These are phyloP conservation scores for Sesbania bispinosa DNA, from an alignment of 306 rosid species.

Conservation along the genomic window DNA sequence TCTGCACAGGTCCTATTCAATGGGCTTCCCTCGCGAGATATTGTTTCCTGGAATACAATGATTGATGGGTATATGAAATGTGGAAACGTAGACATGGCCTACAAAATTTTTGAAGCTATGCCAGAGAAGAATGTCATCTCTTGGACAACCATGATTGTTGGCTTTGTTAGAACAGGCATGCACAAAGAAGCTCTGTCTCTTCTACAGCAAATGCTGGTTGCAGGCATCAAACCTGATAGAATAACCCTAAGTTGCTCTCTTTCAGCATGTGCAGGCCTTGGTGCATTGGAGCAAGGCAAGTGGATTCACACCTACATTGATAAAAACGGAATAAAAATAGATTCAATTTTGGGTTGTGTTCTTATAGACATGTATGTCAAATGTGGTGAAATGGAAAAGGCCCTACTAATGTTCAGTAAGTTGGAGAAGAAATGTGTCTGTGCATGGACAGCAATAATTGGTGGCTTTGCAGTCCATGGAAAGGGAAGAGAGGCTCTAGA, in stretches of 20 bases:
- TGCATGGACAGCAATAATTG: slow-evolving; percentile 54
- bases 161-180: slow-evolving; percentile 39
- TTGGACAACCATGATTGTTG: slow-evolving; percentile 54
- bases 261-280: slow-evolving; percentile 59
- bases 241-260: slow-evolving; percentile 38
- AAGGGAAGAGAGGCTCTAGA: slow-evolving; percentile 52
- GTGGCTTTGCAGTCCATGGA: slow-evolving; percentile 54
- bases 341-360: slow-evolving; percentile 46
- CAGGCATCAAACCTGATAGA: slow-evolving; percentile 44
- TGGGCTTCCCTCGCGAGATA: slow-evolving; percentile 39
- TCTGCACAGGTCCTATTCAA: slow-evolving; percentile 46
- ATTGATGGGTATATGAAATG: slow-evolving; percentile 50
- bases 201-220: slow-evolving; percentile 40
- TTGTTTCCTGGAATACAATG: slow-evolving; percentile 61
- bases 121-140: slow-evolving; percentile 50
- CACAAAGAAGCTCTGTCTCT: slow-evolving; percentile 44
- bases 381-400: slow-evolving; percentile 58
- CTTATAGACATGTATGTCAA: slow-evolving; percentile 54
- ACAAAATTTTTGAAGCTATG: slow-evolving; percentile 44
- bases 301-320: slow-evolving; percentile 48
- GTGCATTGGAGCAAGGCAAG: slow-evolving; percentile 50
- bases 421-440: slow-evolving; percentile 43
- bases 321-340: slow-evolving; percentile 36
- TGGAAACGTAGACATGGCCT: slow-evolving; percentile 38
- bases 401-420: slow-evolving; percentile 30